Percentiles rank a stretch among this genome's conserved stretches.
phyloP scores from a whole-genome alignment of 139 green algal species.

The Chlorella ohadii region DNA sequence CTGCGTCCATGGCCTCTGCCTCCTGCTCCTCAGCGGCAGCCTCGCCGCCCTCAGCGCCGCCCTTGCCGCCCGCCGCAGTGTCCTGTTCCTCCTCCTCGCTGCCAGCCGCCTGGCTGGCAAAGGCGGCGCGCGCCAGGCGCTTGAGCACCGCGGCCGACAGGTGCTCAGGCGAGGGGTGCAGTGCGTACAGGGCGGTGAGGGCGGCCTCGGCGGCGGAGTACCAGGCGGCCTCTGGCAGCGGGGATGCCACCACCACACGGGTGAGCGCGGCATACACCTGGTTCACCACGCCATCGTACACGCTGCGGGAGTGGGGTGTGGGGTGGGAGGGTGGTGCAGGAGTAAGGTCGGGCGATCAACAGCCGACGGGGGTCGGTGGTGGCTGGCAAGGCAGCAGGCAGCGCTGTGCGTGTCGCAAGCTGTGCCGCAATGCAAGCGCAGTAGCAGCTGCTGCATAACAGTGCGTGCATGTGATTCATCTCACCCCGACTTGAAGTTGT shows the following conservation, averaged over 20 bases:
- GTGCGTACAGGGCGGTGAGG: conserved; percentile 78
- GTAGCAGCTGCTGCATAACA: background rate
- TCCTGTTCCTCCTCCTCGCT: no score
- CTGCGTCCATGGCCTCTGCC: background rate
- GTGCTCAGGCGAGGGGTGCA: conserved; percentile 80
- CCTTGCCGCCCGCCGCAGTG: background rate
- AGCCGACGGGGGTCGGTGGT: no score
- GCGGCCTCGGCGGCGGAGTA: conserved; percentile 79
- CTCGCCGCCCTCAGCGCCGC: background rate
- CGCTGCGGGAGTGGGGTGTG: conserved; percentile 4
- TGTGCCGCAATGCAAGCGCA: no score
- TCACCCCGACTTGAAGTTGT: conserved; percentile 37
- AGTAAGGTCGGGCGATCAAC: no score
- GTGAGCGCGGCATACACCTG: conserved; percentile 54
- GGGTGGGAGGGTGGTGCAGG: background rate
- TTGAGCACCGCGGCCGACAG: conserved; percentile 60
- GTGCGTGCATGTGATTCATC: background rate
- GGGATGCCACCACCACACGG: conserved; percentile 46
- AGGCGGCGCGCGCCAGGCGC: conserved; percentile 42
- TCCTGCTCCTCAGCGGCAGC: background rate
- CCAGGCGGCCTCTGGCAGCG: conserved; percentile 67
- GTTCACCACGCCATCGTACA: conserved; percentile 38
- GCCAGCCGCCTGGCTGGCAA: background rate
- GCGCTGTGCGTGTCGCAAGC: no score
- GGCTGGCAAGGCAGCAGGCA: no score